These are phyloP conservation scores for Neobulgaria alba DNA, from an alignment of 2,329 filamentous ascomycete genomes.

Conservation along the genomic window DNA sequence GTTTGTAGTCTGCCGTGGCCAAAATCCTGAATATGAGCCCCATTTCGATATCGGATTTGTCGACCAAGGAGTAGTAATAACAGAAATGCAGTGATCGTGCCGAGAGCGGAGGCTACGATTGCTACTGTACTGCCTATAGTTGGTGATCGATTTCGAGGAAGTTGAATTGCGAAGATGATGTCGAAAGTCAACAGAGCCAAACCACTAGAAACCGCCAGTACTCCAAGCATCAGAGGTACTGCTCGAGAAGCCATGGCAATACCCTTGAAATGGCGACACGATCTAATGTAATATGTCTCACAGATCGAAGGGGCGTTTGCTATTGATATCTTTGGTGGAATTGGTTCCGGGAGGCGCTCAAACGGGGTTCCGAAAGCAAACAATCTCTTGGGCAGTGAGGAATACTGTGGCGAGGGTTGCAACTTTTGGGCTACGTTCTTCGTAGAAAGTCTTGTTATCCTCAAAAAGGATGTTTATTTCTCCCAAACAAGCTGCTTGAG, in stretches of 20 bases:
- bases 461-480: no score
- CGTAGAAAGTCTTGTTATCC: no score
- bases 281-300: no score
- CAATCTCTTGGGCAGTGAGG: conserved; percentile 13
- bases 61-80: conserved; percentile 19
- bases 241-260: conserved; percentile 4
- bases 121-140: conserved; percentile 13
- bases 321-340: no score
- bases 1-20: conserved; percentile 20
- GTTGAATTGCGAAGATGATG: conserved; percentile 22
- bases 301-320: no score
- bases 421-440: no score
- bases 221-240: conserved; percentile 22
- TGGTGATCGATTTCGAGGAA: conserved; percentile 12
- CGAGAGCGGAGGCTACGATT: conserved; percentile 22
- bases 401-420: no score
- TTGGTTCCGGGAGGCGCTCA: conserved; percentile 11
- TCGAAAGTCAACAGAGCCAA: conserved; percentile 24
- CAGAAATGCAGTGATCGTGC: conserved; percentile 16
- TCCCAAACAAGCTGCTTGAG: conserved; percentile 7
- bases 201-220: conserved; percentile 23
- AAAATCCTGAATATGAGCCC: conserved; percentile 20
- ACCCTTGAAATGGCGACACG: no score
- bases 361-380: conserved; percentile 22
- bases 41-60: conserved; percentile 24